Percentiles rank a stretch among this genome's conserved stretches.
Conservation (phyloP, 768 basidiomycete genomes). For the Calocera cornea region DNA sequence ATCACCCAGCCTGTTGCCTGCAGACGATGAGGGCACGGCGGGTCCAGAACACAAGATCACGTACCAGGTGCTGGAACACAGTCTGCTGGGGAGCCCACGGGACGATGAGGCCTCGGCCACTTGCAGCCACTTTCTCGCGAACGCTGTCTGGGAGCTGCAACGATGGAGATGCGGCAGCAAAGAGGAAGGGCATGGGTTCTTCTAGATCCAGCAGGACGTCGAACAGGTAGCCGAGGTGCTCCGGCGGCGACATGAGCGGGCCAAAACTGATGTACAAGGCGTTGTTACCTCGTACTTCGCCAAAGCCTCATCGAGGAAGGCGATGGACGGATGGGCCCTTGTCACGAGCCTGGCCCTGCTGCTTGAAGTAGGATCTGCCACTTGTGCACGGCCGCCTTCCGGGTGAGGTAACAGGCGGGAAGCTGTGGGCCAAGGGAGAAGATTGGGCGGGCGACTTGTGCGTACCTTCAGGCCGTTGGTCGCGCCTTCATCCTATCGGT, state of each 20-base stretch:
- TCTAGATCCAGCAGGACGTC: not conserved
- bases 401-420: not conserved
- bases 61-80: conserved; percentile 18
- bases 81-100: conserved; percentile 20
- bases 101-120: conserved; percentile 16
- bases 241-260: not conserved
- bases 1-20: not conserved
- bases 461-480: not conserved
- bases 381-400: not conserved
- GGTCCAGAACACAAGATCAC: not conserved
- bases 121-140: conserved; percentile 11
- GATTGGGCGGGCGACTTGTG: not conserved
- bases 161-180: conserved; percentile 9
- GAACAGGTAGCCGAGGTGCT: not conserved
- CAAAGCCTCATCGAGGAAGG: not conserved
- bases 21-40: not conserved
- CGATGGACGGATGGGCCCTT: not conserved
- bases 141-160: conserved; percentile 15
- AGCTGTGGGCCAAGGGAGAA: not conserved
- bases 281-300: not conserved
- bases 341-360: not conserved
- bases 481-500: not conserved
- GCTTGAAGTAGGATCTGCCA: not conserved
- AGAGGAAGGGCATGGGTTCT: not conserved
- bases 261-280: not conserved